Base-by-base conservation (phyloP, 2,329 filamentous ascomycete genomes). In the Colletotrichum shisoi region DNA sequence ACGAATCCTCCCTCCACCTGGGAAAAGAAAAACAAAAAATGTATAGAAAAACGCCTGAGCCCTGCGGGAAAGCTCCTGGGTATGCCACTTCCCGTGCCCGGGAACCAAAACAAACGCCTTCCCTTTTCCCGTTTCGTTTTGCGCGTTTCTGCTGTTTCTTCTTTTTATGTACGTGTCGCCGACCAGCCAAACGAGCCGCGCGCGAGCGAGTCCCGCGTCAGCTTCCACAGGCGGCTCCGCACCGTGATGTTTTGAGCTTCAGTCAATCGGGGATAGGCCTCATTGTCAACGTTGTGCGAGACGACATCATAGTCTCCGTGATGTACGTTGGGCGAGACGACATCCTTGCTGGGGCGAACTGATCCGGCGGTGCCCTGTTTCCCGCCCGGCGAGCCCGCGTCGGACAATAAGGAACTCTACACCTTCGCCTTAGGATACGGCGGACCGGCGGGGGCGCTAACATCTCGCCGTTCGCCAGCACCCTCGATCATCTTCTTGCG, bases 401-500 rank as follows among this genome's bases (percentile, higher is more conserved):
- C 11, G 39, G 37, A 56, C 39, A 49, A 49, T n/a, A 56, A 68
- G 54, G 61, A 42, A 51, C 49, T 65, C 65, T 68, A 68, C 48
- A 49, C 65, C 65, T 65, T 68, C 27, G 49, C 54, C 65, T 68
- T 68, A 49, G 65, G 65, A 15, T 51, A 51, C 57, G 62, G 44
- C 57, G 62, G 62, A 15, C 62, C 66, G 48, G 66, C 66, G 40
- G 83, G 82, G 27, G 82, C 83, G 73, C 84, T 85, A 71, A 82
- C 78, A 48, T 84, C 79, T 70, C 83, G 80, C 72, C 82, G 77
- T 63, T 76, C 76, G 53, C 72, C 75, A 24, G 77, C 78, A 31
- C 82, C 85, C 68, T 83, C 79, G 45, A 86, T 75, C 82, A 86
- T 85, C 75, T 85, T 83, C 77, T 85, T 87, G 69, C 82, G 80